Evolutionary conservation across 495 filamentous ascomycete species (phyloP), one percentile per base, ranked within the genome.

Genomic region (Penicillium herquei): DNA sequence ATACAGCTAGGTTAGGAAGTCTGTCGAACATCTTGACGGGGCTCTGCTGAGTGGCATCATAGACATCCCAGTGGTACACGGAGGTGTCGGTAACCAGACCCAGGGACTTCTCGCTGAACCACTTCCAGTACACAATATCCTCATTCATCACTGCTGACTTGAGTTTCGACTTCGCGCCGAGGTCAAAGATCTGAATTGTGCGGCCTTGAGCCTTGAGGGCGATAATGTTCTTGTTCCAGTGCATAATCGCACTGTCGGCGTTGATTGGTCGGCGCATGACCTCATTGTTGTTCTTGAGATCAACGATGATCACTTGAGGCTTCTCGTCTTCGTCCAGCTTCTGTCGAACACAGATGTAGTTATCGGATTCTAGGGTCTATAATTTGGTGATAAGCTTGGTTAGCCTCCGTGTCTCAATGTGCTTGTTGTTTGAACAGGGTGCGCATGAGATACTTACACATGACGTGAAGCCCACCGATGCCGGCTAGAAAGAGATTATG

Each of bases 161-260:
- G 55, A 98, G 83, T 81, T 97, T 98, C 64, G 85, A 79, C 75
- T 97, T 97, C 51, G 84, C 82, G 45, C 81, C 82, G 49, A 99
- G 81, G 72, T 99, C 92, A 76, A 99, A 99, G 63, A 99, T 96
- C 77, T 99, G 94, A 39, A 99, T 84, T 54, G 95, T 98, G 55
- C 92, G 84, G 47, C 83, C 82, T 66, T 95, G 90, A 33, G 94
- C 95, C 72, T 92, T 93, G 55, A 99, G 83, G 42, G 95, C 94
- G 68, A 99, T 98, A 72, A 98, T 92, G 70, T 94, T 90, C 68
- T 87, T 87, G 62, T 78, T 84, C 90, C 92, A 96, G 83, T 99
- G 94, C 94, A 99, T 97, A 69, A 99, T 97, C 57, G 94, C 95
- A 84, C 92, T 96, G 79, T 99, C 94, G 62, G 94, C 95, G 77